Conservation (phyloP, 495 filamentous ascomycete species). For the Daldinia grandis region DNA sequence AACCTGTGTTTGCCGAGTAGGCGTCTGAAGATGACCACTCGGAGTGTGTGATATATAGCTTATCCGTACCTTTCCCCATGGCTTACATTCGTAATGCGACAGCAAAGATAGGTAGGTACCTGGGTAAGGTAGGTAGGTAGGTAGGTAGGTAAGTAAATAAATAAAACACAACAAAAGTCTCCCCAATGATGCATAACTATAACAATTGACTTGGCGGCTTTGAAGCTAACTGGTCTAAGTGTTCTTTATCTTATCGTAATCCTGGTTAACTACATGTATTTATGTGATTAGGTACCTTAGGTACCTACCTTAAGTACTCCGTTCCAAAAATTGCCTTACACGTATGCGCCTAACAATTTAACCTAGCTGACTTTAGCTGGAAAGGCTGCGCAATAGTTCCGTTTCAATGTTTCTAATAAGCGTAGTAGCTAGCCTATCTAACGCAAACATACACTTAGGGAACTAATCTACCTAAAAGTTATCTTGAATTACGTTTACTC, state of each 20-base stretch:
- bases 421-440: not conserved
- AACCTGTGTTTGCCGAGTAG: constrained; percentile 76
- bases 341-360: constrained; percentile 5
- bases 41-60: constrained; percentile 92
- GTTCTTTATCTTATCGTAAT: constrained; percentile 37
- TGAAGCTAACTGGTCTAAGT: constrained; percentile 5
- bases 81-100: constrained; percentile 16
- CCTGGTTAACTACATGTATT: not conserved
- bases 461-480: not conserved
- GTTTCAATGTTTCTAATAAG: not conserved
- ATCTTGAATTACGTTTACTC: not conserved
- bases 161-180: constrained; percentile 4
- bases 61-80: constrained; percentile 69
- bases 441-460: not conserved
- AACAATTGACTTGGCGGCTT: not conserved
- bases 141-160: not conserved
- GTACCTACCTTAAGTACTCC: not conserved
- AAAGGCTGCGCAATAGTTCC: constrained; percentile 1
- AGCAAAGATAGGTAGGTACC: not conserved
- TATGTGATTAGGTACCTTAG: constrained; percentile 7
- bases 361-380: not conserved
- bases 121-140: too few species aligned
- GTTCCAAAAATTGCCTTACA: constrained; percentile 9
- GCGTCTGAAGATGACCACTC: constrained; percentile 95
- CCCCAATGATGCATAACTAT: constrained; percentile 5